Conservation (phyloP, 768 basidiomycete genomes). For the Solioccasus polychromus region DNA sequence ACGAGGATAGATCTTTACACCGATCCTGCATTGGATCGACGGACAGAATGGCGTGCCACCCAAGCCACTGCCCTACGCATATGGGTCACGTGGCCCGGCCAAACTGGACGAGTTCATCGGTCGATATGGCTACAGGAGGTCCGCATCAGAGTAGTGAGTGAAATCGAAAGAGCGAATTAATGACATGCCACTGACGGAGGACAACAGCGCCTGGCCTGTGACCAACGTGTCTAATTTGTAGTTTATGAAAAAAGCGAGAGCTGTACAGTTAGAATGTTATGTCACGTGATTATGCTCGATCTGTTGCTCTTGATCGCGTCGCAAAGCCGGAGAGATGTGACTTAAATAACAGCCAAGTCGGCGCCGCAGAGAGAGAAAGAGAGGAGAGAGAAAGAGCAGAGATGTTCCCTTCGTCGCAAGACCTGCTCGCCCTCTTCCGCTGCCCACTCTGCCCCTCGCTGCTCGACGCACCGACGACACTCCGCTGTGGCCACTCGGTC, state of each 20-base stretch:
- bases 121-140: conserved; percentile 76
- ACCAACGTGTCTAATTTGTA: conserved; percentile 27
- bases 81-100: conserved; percentile 94
- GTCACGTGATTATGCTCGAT: conserved; percentile 1
- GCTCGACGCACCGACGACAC: conserved; percentile 48
- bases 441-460: conserved; percentile 53
- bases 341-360: no score
- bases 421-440: conserved; percentile 39
- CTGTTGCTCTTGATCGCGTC: conserved; percentile 23
- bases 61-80: conserved; percentile 75
- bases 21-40: conserved; percentile 95
- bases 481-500: conserved; percentile 83
- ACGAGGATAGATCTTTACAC: conserved; percentile 79
- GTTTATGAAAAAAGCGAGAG: no score
- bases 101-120: conserved; percentile 72
- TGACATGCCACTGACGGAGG: neutral
- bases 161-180: neutral
- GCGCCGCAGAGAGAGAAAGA: no score
- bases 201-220: conserved; percentile 25
- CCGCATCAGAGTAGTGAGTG: conserved; percentile 70
- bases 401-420: conserved; percentile 24
- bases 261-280: neutral
- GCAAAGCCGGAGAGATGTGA: no score
- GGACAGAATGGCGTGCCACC: conserved; percentile 66
- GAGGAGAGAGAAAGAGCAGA: no score